These are phyloP conservation scores for Aspergillus calidoustus DNA, from an alignment of 2,329 filamentous ascomycete genomes.

Conservation along the genomic window DNA sequence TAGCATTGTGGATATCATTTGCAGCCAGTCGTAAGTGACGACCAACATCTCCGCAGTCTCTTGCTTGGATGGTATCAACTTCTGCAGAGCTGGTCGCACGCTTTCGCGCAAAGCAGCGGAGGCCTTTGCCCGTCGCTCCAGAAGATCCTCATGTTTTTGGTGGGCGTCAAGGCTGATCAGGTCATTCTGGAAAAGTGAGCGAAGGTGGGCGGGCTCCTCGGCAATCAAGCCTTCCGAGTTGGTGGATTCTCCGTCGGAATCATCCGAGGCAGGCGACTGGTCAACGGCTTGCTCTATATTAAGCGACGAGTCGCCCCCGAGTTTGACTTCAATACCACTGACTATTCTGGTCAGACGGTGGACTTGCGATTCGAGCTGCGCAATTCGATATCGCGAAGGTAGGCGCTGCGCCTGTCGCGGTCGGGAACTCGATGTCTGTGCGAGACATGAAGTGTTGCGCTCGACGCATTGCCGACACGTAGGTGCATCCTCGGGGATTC, in stretches of 20 bases:
- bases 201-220: conserved; percentile 21
- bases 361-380: conserved; percentile 25
- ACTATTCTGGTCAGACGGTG: conserved; percentile 20
- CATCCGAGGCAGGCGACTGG: conserved; percentile 7
- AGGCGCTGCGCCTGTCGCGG: conserved; percentile 18
- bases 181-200: conserved; percentile 27
- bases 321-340: conserved; percentile 17
- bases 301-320: conserved; percentile 14
- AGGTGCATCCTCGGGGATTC: conserved; percentile 18
- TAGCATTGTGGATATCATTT: conserved; percentile 19
- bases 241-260: conserved; percentile 20
- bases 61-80: conserved; percentile 21
- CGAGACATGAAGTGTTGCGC: conserved; percentile 22
- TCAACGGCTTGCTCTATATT: neutral
- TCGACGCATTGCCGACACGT: conserved; percentile 26
- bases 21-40: conserved; percentile 23
- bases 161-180: conserved; percentile 23
- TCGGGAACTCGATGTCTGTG: conserved; percentile 18
- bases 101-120: conserved; percentile 13
- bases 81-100: conserved; percentile 20
- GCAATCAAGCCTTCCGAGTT: conserved; percentile 20
- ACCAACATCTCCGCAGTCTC: conserved; percentile 17
- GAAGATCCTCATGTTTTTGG: conserved; percentile 9
- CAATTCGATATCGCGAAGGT: conserved; percentile 24
- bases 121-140: conserved; percentile 13